phyloP scores from a whole-genome alignment of 202 grass and related monocot species.

The Carex arenaria region DNA sequence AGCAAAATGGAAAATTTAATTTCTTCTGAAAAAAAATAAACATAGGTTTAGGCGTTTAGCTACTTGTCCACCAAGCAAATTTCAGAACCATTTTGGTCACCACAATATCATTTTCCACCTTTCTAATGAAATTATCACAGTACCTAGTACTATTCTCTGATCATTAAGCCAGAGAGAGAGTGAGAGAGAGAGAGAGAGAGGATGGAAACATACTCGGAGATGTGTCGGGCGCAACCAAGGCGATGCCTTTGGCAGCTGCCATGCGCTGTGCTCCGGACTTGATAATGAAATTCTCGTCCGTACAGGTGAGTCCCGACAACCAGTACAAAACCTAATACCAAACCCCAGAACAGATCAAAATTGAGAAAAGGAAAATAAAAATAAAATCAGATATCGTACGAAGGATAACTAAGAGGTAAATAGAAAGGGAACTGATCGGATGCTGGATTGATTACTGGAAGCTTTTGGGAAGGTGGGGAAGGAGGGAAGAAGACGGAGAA shows the following conservation, averaged over 20 bases:
- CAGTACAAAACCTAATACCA: conserved; percentile 68
- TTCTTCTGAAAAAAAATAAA: neutral
- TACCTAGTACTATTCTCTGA: neutral
- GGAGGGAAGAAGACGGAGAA: conserved; percentile 84
- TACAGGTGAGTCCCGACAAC: conserved; percentile 81
- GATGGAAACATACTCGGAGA: conserved; percentile 59
- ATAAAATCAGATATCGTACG: neutral
- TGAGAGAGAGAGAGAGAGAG: neutral
- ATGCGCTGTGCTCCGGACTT: conserved; percentile 83
- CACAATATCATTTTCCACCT: neutral
- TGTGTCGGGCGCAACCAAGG: conserved; percentile 76
- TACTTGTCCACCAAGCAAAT: neutral
- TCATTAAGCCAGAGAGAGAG: neutral
- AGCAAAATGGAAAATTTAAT: neutral
- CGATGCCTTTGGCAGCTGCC: conserved; percentile 57
- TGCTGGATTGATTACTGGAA: conserved; percentile 30
- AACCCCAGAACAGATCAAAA: neutral
- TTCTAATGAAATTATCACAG: neutral
- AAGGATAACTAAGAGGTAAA: neutral
- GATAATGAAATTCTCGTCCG: conserved; percentile 78
- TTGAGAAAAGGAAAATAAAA: neutral
- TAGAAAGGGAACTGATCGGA: neutral
- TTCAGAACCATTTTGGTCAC: neutral
- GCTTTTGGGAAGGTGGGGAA: conserved; percentile 36
- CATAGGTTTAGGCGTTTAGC: neutral